phyloP scores from a whole-genome alignment of 1,284 basidiomycete genomes.

The Inonotus hispidus region DNA sequence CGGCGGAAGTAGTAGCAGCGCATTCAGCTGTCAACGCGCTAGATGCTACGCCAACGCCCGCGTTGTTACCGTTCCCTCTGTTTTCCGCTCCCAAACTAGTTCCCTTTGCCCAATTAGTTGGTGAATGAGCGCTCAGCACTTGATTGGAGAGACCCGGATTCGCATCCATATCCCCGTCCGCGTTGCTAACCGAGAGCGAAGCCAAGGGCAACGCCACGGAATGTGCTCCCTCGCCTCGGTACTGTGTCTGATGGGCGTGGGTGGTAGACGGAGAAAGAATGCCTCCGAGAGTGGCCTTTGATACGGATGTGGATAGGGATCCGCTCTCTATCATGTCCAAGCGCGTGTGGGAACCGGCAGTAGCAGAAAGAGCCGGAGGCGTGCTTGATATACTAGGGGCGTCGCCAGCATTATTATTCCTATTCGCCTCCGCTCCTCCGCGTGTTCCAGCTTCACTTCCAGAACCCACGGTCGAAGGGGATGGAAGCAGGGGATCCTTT shows the following conservation, averaged over 20 bases:
- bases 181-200: background rate
- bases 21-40: background rate
- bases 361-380: background rate
- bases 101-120: background rate
- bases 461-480: background rate
- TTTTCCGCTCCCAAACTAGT: background rate
- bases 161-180: background rate
- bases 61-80: background rate
- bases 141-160: background rate
- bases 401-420: background rate
- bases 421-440: background rate
- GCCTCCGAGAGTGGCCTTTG: background rate
- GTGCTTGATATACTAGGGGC: background rate
- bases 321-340: background rate
- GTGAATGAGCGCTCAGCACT: background rate
- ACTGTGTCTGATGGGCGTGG: background rate
- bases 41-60: background rate
- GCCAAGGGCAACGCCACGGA: background rate
- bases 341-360: slow-evolving; percentile 2
- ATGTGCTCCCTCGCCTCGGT: background rate
- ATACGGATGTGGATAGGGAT: background rate
- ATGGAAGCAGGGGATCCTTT: background rate
- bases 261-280: background rate
- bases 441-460: background rate
- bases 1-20: background rate